Evolutionary conservation across 371 early-diverging fungal genomes (phyloP), one percentile per base, ranked within the genome.

Genomic region (Furculomyces boomerangus): DNA sequence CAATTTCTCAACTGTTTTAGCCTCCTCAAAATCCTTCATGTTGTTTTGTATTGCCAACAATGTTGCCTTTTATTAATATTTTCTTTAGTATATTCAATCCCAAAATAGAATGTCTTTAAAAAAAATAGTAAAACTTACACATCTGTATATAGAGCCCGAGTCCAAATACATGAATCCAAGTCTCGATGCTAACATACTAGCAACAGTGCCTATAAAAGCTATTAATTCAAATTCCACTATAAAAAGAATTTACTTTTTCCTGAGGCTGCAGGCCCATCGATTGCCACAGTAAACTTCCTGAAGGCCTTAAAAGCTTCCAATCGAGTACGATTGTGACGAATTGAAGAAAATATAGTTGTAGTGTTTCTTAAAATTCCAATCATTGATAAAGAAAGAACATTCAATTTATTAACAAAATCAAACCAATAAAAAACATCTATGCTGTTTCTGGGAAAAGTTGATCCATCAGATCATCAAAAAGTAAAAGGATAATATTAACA

Each of bases 261-360:
- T 14, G 83, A 80, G 13, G 88, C 94, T 14, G 90, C 88, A 5
- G 92, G 91, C 0, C 94, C 94, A 72, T 93, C 94, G 44, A 93
- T 91, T 29, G 94, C 91, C 47, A 92, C 28, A 25, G n/a, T 46
- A 16, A 30, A 27, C n/a, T n/a, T n/a, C n/a, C n/a, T n/a, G n/a
- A n/a, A n/a, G n/a, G n/a, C n/a, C n/a, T n/a, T n/a, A n/a, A n/a
- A n/a, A n/a, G n/a, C n/a, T n/a, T n/a, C n/a, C n/a, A n/a, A n/a
- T n/a, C n/a, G n/a, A n/a, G n/a, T n/a, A n/a, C n/a, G n/a, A n/a
- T n/a, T n/a, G n/a, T n/a, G n/a, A n/a, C n/a, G n/a, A n/a, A n/a
- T n/a, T n/a, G n/a, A n/a, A n/a, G n/a, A n/a, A n/a, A n/a, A n/a
- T n/a, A n/a, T n/a, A n/a, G n/a, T n/a, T n/a, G n/a, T n/a, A n/a